Percentiles rank a stretch among this genome's conserved stretches.
These are phyloP conservation scores for Fraxinus angustifolia DNA, from an alignment of 305 asterid species.

Conservation along the genomic window DNA sequence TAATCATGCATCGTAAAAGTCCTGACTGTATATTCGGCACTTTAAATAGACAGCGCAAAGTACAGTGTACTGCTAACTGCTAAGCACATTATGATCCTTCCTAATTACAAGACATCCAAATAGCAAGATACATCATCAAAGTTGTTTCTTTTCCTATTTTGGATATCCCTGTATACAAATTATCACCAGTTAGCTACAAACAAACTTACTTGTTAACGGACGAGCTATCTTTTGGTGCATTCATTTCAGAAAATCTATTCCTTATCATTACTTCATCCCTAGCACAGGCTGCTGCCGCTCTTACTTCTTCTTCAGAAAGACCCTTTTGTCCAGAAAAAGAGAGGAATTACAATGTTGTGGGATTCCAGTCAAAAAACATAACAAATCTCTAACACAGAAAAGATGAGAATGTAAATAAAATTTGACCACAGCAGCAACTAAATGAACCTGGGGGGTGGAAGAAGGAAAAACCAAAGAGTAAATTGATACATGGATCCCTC, in stretches of 20 bases:
- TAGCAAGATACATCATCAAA: slow-evolving; percentile 2
- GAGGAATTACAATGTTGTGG: slow-evolving; percentile 16
- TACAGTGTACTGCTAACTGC: not conserved
- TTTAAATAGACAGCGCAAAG: slow-evolving; percentile 14
- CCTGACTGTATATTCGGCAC: slow-evolving; percentile 4
- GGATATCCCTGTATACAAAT: not conserved
- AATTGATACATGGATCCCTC: slow-evolving; percentile 6
- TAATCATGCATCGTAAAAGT: slow-evolving; percentile 8
- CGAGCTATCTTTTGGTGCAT: slow-evolving; percentile 85
- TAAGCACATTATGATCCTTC: not conserved
- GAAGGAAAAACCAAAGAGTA: not conserved
- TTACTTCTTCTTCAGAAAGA: slow-evolving; percentile 97
- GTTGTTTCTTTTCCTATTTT: not conserved
- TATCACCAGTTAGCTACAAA: slow-evolving; percentile 12
- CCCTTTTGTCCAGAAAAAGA: slow-evolving; percentile 48
- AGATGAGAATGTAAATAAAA: not conserved
- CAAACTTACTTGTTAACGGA: slow-evolving; percentile 80
- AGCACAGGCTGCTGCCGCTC: slow-evolving; percentile 96
- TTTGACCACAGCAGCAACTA: not conserved
- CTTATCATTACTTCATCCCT: slow-evolving; percentile 97
- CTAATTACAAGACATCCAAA: not conserved
- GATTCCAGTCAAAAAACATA: slow-evolving; percentile 1
- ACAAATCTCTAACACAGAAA: slow-evolving; percentile 8
- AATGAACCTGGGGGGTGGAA: not conserved
- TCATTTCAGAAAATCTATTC: slow-evolving; percentile 97